These are phyloP conservation scores for Chalciporus chontae DNA, from an alignment of 768 basidiomycete genomes.

Conservation along the genomic window DNA sequence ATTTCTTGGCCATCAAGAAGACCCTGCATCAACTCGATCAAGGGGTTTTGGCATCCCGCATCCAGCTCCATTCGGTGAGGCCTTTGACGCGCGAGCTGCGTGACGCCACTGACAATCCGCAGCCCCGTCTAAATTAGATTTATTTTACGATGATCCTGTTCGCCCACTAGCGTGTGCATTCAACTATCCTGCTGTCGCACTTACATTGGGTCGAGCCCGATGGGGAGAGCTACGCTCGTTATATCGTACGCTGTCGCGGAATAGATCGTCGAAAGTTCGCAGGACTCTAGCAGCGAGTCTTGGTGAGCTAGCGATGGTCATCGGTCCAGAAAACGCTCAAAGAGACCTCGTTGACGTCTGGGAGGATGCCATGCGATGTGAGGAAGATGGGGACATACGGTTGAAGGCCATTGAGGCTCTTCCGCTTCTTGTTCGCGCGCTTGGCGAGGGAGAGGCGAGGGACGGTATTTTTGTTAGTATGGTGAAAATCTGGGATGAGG, in stretches of 20 bases:
- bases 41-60: constrained; percentile 5
- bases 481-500: constrained; percentile 54
- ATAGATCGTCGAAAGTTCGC: constrained; percentile 59
- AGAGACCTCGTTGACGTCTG: constrained; percentile 71
- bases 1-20: constrained; percentile 64
- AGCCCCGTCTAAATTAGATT: constrained; percentile 34
- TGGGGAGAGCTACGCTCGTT: constrained; percentile 72
- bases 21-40: constrained; percentile 34
- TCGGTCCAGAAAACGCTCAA: constrained; percentile 66
- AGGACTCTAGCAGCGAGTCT: constrained; percentile 83
- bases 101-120: constrained; percentile 6
- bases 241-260: constrained; percentile 64
- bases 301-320: constrained; percentile 84
- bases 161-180: constrained; percentile 80
- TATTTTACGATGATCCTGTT: constrained; percentile 61
- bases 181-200: constrained; percentile 87
- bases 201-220: constrained; percentile 70
- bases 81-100: not conserved
- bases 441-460: constrained; percentile 47
- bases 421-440: constrained; percentile 49
- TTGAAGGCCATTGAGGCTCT: constrained; percentile 68
- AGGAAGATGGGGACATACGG: constrained; percentile 66
- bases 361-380: constrained; percentile 52
- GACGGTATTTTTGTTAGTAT: constrained; percentile 43
- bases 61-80: constrained; percentile 18